Evolutionary conservation across 345 rosid genomes (phyloP).

Genomic region (Gossypium turneri): DNA sequence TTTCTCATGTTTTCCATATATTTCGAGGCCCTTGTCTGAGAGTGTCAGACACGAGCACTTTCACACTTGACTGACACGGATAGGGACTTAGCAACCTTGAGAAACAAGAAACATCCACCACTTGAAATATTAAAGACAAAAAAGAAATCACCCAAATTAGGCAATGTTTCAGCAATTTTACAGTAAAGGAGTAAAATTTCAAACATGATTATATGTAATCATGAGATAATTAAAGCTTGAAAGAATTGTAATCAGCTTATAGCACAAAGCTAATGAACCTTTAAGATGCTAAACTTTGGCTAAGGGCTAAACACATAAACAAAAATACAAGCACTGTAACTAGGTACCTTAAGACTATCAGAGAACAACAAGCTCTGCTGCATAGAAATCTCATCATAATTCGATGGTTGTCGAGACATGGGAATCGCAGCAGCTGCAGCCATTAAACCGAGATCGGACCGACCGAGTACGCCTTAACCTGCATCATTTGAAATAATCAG

Average conservation of each 20-base stretch:
- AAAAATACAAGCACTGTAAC: not conserved
- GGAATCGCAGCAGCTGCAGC: constrained; percentile 50
- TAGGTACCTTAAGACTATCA: constrained; percentile 73
- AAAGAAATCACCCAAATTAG: not conserved
- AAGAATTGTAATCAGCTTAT: not conserved
- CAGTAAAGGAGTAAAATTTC: too few relatives aligned
- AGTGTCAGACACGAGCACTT: not conserved
- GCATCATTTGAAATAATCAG: constrained; percentile 20
- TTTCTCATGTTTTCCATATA: too few relatives aligned
- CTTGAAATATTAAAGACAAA: not conserved
- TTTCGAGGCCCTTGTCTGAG: too few relatives aligned
- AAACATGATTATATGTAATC: not conserved
- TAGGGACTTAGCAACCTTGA: not conserved
- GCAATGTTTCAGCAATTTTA: not conserved
- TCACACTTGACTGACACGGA: not conserved
- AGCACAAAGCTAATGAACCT: not conserved
- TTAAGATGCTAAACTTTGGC: not conserved
- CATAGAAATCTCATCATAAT: constrained; percentile 76
- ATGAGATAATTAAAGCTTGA: not conserved
- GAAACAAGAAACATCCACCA: not conserved
- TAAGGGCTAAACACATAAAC: not conserved
- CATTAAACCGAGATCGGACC: constrained; percentile 34
- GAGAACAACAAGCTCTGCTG: constrained; percentile 81
- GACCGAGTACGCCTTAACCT: constrained; percentile 15
- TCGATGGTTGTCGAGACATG: constrained; percentile 54